Base-by-base conservation (phyloP, 225 moss, liverwort and hornwort genomes). In the Polytrichum commune region DNA sequence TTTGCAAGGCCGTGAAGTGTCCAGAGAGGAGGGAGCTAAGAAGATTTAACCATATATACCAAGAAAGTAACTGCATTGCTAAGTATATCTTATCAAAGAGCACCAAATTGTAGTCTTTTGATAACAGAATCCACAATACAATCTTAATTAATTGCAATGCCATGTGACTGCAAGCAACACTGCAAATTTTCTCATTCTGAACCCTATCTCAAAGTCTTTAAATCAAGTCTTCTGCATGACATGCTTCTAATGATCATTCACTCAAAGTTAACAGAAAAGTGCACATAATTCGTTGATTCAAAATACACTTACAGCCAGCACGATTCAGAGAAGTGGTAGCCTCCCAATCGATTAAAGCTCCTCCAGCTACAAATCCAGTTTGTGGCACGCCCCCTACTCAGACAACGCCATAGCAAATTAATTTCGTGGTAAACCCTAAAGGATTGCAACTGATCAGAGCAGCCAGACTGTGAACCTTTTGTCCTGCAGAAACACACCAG, bases 261-360 rank as follows among this genome's bases (percentile, higher is more conserved):
- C 46, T 46, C 13, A 46, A 46, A 46, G 4, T 46, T 16, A 13
- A 16, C 61, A 62, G 4, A 22, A 62, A 62, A 22, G 16, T 61
- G 5, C 61, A 62, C 23, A 62, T 27, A 22, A 27, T 62, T 8
- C n/a, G 18, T 20, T 20, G 60, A 5, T 20, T 60, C n/a, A 24
- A 18, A 62, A 62, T 22, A 55, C 27, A 62, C 71, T 61, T 60
- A 71, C 71, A 30, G 62, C 24, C 18, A 32, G 62, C 18, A 73
- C 72, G 66, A 53, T 71, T 70, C 76, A 76, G 60, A 57, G 87
- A 70, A 29, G 74, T 53, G 28, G 72, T 60, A 53, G 53, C 79
- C 64, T 84, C 87, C 87, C 87, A 87, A 72, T 87, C 79, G 29
- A 60, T 62, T 27, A 87, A 77, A 53, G 75, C 79, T 75, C 67